A percentile compares a stretch with the other conserved stretches of the same genome.
phyloP scores from a whole-genome alignment of 2,329 filamentous ascomycete genomes.

The Fusarium incarnatum region DNA sequence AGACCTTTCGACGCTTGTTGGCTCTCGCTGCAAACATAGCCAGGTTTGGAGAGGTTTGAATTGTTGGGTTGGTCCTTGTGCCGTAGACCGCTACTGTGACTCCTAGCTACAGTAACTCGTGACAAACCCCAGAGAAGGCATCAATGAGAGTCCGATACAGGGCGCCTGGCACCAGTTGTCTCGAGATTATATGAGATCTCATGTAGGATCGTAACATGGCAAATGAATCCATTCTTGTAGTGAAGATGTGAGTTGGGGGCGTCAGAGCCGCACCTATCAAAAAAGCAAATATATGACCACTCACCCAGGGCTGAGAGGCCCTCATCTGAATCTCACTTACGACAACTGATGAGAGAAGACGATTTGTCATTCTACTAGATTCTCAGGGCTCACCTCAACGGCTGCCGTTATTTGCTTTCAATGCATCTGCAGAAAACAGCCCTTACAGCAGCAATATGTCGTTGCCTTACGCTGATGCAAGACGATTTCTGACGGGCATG shows the following conservation, averaged over 20 bases:
- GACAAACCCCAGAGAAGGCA: neutral
- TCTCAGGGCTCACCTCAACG: neutral
- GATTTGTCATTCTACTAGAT: neutral
- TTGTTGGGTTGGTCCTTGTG: neutral
- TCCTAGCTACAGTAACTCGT: neutral
- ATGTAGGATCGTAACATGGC: neutral
- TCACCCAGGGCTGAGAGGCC: neutral
- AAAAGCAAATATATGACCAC: constrained; percentile 6
- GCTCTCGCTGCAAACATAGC: neutral
- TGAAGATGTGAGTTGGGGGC: neutral
- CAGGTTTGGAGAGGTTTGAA: neutral
- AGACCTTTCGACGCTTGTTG: neutral
- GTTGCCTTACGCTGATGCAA: neutral
- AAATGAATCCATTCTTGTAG: neutral
- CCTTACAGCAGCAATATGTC: neutral
- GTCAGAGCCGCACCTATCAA: neutral
- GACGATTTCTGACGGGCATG: neutral
- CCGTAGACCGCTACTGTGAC: constrained; percentile 12
- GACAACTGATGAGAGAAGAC: constrained; percentile 6
- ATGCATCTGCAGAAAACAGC: neutral
- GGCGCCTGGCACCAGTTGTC: neutral
- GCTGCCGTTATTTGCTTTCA: neutral
- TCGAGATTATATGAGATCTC: neutral
- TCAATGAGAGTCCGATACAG: neutral
- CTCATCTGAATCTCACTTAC: neutral